A percentile compares a stretch with the other conserved stretches of the same genome.
phyloP scores from a whole-genome alignment of 257 asterid species.

The Oldenlandia corymbosa region DNA sequence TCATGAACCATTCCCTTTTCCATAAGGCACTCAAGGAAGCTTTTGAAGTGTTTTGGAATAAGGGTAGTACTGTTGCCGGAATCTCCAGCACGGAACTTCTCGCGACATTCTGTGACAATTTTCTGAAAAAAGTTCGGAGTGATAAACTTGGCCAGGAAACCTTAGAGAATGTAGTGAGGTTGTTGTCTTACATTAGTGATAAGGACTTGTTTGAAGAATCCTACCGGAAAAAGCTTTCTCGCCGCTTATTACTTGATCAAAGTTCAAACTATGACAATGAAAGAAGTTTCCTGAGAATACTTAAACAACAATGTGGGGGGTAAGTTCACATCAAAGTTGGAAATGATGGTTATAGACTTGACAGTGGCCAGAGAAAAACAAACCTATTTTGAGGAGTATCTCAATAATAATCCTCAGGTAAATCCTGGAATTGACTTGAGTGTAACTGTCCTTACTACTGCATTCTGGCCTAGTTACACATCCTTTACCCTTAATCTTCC shows the following conservation, averaged over 20 bases:
- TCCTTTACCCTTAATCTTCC: slow-evolving; percentile 95
- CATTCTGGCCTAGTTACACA: slow-evolving; percentile 99
- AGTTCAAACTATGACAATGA: slow-evolving; percentile 99
- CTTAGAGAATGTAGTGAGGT: slow-evolving; percentile 90
- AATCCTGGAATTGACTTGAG: slow-evolving; percentile 93
- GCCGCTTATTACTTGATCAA: slow-evolving; percentile 88
- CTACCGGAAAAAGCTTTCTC: slow-evolving; percentile 95
- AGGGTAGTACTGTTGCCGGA: slow-evolving; percentile 98
- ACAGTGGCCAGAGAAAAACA: slow-evolving; percentile 96
- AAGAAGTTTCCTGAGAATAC: slow-evolving; percentile 85
- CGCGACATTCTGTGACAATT: slow-evolving; percentile 94
- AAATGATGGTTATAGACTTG: slow-evolving; percentile 98
- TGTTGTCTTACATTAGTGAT: slow-evolving; percentile 91
- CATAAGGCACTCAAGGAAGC: slow-evolving; percentile 99
- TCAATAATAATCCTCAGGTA: slow-evolving; percentile 49
- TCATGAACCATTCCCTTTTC: slow-evolving; percentile 86
- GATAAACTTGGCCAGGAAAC: slow-evolving; percentile 98
- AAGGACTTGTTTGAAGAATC: slow-evolving; percentile 98
- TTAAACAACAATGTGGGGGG: slow-evolving; percentile 99
- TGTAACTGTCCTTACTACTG: slow-evolving; percentile 94
- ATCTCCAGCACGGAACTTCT: slow-evolving; percentile 97
- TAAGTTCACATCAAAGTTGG: slow-evolving; percentile 98
- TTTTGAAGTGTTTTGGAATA: slow-evolving; percentile 93
- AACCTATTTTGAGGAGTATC: slow-evolving; percentile 81
- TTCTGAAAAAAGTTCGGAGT: slow-evolving; percentile 94